These are phyloP conservation scores for Leccinum glutinopallens DNA, from an alignment of 1,284 basidiomycete genomes.

Conservation along the genomic window DNA sequence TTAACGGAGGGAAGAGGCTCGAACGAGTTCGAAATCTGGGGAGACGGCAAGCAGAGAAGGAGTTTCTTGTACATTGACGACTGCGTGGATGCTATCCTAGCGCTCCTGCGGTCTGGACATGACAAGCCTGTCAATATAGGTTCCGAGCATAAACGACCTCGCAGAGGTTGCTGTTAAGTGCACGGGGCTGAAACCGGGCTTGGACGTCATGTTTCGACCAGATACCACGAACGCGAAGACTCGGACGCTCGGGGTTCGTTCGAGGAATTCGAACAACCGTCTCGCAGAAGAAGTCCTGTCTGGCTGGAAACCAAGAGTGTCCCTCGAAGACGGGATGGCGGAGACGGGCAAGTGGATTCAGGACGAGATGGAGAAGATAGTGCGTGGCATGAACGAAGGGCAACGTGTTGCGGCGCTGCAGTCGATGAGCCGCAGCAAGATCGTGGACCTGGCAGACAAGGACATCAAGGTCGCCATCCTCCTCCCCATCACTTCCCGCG, in stretches of 20 bases:
- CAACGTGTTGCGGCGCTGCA: constrained; percentile 22
- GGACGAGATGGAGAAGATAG: constrained; percentile 36
- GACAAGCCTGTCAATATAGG: constrained; percentile 52
- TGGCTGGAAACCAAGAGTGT: constrained; percentile 45
- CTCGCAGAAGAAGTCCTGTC: constrained; percentile 35
- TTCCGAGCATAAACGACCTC: constrained; percentile 51
- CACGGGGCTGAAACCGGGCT: constrained; percentile 35
- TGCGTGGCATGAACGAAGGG: constrained; percentile 17
- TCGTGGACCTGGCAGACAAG: constrained; percentile 42
- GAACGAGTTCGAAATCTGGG: constrained; percentile 55
- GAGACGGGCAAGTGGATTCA: constrained; percentile 51
- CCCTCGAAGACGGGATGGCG: constrained; percentile 49
- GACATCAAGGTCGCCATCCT: constrained; percentile 51
- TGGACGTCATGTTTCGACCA: constrained; percentile 34
- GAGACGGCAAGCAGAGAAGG: constrained; percentile 52
- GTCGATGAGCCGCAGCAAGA: constrained; percentile 35
- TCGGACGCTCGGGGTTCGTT: constrained; percentile 47
- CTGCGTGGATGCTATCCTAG: constrained; percentile 50
- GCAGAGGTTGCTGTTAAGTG: constrained; percentile 43
- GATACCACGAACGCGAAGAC: constrained; percentile 27
- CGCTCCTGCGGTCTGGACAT: constrained; percentile 42
- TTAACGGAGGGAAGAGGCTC: constrained; percentile 6
- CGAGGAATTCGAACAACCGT: constrained; percentile 56
- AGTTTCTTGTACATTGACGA: constrained; percentile 61
- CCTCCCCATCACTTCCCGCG: constrained; percentile 59